A percentile compares a stretch with the other conserved stretches of the same genome.
Evolutionary conservation across 345 rosid genomes (phyloP).

Genomic region (Hibiscus mutabilis): DNA sequence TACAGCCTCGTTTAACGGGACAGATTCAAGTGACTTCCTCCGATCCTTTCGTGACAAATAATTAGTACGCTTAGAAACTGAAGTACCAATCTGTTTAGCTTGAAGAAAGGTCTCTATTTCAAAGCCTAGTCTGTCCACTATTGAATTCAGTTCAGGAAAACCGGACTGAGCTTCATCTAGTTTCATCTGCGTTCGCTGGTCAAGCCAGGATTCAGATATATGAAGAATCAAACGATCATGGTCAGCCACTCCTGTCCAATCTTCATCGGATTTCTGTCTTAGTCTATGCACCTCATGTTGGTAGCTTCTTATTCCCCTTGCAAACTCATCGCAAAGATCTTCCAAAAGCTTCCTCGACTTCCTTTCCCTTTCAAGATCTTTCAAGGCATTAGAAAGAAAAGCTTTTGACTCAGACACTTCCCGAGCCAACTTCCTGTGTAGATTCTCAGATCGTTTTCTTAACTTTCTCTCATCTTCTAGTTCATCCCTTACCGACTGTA

Average conservation of each 20-base stretch:
- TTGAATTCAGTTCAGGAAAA: constrained; percentile 31
- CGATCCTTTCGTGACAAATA: constrained; percentile 31
- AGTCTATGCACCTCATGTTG: constrained; percentile 60
- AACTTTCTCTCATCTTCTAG: constrained; percentile 86
- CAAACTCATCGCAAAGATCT: constrained; percentile 86
- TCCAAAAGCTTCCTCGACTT: constrained; percentile 67
- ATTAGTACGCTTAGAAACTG: constrained; percentile 24
- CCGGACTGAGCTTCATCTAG: constrained; percentile 48
- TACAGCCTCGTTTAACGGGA: constrained; percentile 50
- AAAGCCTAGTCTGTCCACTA: constrained; percentile 61
- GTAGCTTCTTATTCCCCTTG: constrained; percentile 66
- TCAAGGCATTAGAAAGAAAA: constrained; percentile 46
- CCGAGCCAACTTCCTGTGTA: constrained; percentile 77
- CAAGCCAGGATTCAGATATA: constrained; percentile 93
- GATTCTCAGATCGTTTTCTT: constrained; percentile 76
- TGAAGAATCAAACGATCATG: constrained; percentile 68
- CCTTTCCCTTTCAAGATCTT: constrained; percentile 59
- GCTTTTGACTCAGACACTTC: constrained; percentile 70
- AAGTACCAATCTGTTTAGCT: constrained; percentile 30
- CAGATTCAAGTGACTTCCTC: constrained; percentile 68
- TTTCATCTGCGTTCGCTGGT: constrained; percentile 84
- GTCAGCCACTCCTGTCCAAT: constrained; percentile 55
- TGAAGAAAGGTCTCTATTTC: constrained; percentile 77
- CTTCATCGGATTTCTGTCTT: constrained; percentile 66
- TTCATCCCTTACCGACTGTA: constrained; percentile 72